Evolutionary conservation across 2,329 filamentous ascomycete species (phyloP), one percentile per base, ranked within the genome.

Genomic region (Fusarium sp.): DNA sequence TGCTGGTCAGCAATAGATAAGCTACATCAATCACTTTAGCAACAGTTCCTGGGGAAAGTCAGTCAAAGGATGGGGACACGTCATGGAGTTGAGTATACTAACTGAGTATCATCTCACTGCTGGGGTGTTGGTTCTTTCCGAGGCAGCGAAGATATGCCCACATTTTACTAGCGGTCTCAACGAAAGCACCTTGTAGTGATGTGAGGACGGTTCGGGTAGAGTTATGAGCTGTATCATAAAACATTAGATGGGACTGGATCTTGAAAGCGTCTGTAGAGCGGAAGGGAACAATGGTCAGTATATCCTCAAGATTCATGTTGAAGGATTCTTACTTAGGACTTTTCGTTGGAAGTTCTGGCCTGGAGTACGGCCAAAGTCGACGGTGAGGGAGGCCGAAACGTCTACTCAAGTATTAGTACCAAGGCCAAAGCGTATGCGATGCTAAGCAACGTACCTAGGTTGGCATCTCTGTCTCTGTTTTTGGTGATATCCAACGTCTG

Each of bases 271-370:
- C 86, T 88, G 52, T 34, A 6, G 16, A 23, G 25, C 16, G 19
- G 16, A n/a, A 21, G 16, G 19, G 43, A 41, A 44, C 18, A 16
- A 25, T 19, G 8, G 48, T 69, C 8, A 69, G 53, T 41, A 34
- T 26, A 25, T 28, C 25, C 37, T 34, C 14, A 7, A 25, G 19
- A 10, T 16, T 21, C 9, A 7, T 19, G 16, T 16, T 42, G 7
- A 7, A 28, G 19, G 16, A 7, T 28, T 78, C 83, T 80, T 83
- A 89, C 86, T 89, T 43, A 97, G 82, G 16, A 93, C 85, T 80
- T 96, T 98, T 50, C 92, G 88, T 76, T 92, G 88, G 73, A 98
- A 97, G 13, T 89, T 90, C 70, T 89, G 89, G 7, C 95, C 95
- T 0, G 93, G 93, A 4, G 84, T 80, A 65, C 88, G 90, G 16